Conservation (phyloP, 345 rosid genomes). For the Corchorus olitorius region DNA sequence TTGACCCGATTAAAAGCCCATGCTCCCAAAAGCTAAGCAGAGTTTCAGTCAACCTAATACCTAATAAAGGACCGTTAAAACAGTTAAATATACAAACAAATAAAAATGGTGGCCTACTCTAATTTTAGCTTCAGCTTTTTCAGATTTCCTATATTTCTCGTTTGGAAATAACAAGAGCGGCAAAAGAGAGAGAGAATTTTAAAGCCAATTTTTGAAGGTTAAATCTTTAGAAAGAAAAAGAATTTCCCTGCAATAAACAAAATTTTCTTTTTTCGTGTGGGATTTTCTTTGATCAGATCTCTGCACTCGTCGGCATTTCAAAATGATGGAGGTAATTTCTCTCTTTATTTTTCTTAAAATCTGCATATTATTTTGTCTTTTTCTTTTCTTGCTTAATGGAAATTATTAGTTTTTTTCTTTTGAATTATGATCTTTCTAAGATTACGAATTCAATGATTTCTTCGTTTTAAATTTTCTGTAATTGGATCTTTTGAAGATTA, state of each 20-base stretch:
- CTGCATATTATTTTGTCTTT: not conserved
- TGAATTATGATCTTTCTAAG: not conserved
- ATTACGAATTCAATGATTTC: not conserved
- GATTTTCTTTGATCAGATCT: not conserved
- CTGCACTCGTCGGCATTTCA: not conserved
- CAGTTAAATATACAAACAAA: not conserved
- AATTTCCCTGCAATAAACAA: not conserved
- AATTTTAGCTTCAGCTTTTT: not conserved
- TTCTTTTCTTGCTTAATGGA: not conserved
- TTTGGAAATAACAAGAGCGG: not conserved
- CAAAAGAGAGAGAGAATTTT: not conserved
- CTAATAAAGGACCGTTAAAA: not conserved
- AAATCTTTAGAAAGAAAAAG: not conserved
- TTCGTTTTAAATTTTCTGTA: not conserved
- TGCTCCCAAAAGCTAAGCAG: not conserved
- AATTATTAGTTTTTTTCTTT: not conserved
- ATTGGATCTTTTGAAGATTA: conserved; percentile 2
- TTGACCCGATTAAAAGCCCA: not conserved
- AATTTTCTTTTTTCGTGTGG: not conserved
- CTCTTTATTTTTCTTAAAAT: not conserved
- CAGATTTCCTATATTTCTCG: not conserved
- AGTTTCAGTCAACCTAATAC: not conserved
- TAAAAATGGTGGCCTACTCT: not conserved
- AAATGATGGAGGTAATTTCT: conserved; percentile 11
- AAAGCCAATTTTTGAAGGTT: not conserved